Evolutionary conservation across 768 basidiomycete genomes (phyloP).

Genomic region (Tricholoma sp.): DNA sequence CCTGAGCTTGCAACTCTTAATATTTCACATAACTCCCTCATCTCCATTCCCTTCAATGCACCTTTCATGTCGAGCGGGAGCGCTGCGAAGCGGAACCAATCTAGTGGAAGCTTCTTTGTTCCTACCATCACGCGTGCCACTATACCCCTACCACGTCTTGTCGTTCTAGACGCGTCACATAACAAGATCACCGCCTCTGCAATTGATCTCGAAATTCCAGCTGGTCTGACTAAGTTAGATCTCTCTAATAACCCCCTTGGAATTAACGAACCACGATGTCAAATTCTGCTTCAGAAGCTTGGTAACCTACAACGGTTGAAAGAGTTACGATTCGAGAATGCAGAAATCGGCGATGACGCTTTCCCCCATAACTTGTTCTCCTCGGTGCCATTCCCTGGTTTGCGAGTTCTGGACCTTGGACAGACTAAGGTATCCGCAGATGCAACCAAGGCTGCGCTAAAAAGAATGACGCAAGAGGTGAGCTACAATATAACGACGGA

Average conservation of each 20-base stretch:
- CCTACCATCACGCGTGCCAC: slow-evolving; percentile 58
- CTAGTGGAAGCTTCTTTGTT: slow-evolving; percentile 56
- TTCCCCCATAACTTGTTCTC: slow-evolving; percentile 41
- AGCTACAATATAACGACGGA: slow-evolving; percentile 51
- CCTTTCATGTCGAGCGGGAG: slow-evolving; percentile 39
- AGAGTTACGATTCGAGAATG: slow-evolving; percentile 50
- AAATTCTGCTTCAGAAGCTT: slow-evolving; percentile 42
- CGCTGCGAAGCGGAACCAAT: slow-evolving; percentile 22
- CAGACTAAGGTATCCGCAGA: slow-evolving; percentile 55
- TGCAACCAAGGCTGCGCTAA: slow-evolving; percentile 40
- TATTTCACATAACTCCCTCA: slow-evolving; percentile 64
- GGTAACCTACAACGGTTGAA: slow-evolving; percentile 46
- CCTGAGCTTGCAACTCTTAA: slow-evolving; percentile 64
- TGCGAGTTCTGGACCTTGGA: slow-evolving; percentile 59
- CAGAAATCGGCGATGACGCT: slow-evolving; percentile 57
- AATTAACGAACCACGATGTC: slow-evolving; percentile 22
- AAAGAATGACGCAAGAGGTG: slow-evolving; percentile 43
- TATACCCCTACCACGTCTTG: slow-evolving; percentile 59
- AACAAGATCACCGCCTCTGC: slow-evolving; percentile 55
- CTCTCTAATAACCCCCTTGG: slow-evolving; percentile 67
- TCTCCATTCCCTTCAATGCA: slow-evolving; percentile 54
- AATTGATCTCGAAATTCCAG: slow-evolving; percentile 54
- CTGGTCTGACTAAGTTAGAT: slow-evolving; percentile 50
- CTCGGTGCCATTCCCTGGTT: slow-evolving; percentile 39
- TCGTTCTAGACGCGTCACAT: slow-evolving; percentile 58